Evolutionary conservation across 2,329 filamentous ascomycete species (phyloP).

Genomic region (Ploettnerulaceae sp.): DNA sequence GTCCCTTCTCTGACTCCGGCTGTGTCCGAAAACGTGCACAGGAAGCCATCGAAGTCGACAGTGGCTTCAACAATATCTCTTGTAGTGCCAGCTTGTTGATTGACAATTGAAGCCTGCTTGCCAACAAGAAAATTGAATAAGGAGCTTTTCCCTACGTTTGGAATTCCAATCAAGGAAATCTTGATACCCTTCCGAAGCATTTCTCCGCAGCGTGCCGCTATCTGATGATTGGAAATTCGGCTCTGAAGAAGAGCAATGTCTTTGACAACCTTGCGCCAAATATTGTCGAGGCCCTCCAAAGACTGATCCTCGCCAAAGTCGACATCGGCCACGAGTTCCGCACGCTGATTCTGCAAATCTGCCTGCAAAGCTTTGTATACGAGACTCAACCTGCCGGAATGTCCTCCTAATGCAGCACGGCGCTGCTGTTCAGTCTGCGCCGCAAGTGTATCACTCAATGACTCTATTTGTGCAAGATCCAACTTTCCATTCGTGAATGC

Average conservation of each 20-base stretch:
- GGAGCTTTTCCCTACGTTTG: constrained; percentile 93
- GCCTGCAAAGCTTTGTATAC: constrained; percentile 74
- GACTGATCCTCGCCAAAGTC: constrained; percentile 98
- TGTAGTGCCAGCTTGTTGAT: constrained; percentile 86
- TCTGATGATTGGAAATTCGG: constrained; percentile 64
- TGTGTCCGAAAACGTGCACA: constrained; percentile 93
- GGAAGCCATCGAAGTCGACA: constrained; percentile 82
- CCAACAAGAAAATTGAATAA: constrained; percentile 87
- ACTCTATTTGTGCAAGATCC: constrained; percentile 77
- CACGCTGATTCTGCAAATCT: constrained; percentile 70
- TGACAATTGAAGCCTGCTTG: constrained; percentile 91
- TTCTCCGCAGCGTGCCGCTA: constrained; percentile 76
- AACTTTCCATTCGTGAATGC: constrained; percentile 85
- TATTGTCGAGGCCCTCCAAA: constrained; percentile 76
- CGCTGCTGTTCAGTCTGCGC: constrained; percentile 91
- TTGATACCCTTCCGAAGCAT: constrained; percentile 79
- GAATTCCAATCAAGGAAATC: constrained; percentile 81
- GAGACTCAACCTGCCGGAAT: constrained; percentile 61
- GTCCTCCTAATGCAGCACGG: constrained; percentile 74
- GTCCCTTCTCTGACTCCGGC: constrained; percentile 65
- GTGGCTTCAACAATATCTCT: constrained; percentile 89
- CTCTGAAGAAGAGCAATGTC: constrained; percentile 58
- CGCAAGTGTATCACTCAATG: constrained; percentile 56
- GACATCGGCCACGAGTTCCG: constrained; percentile 90
- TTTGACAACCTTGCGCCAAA: constrained; percentile 63